Evolutionary conservation across 129 eudicot species (phyloP).

Genomic region (Lactuca sativa): DNA sequence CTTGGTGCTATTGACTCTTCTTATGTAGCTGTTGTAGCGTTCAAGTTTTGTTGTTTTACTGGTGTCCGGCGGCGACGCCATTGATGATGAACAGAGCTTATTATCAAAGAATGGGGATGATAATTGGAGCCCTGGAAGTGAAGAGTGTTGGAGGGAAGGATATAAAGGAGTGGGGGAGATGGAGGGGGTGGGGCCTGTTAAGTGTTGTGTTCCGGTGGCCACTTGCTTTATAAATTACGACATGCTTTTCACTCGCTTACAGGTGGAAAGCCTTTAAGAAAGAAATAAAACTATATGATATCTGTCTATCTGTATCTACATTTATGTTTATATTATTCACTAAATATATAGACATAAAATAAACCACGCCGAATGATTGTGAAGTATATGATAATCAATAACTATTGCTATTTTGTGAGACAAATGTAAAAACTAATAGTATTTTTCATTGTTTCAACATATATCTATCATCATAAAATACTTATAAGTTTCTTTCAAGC

Average conservation of each 20-base stretch:
- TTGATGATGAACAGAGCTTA: slow-evolving; percentile 20
- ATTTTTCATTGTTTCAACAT: too few species aligned
- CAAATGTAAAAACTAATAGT: neutral
- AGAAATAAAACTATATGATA: neutral
- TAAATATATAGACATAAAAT: neutral
- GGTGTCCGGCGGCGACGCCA: slow-evolving; percentile 63
- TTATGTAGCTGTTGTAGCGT: slow-evolving; percentile 80
- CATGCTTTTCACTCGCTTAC: slow-evolving; percentile 49
- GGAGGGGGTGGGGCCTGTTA: slow-evolving; percentile 5
- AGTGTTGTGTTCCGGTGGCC: slow-evolving; percentile 42
- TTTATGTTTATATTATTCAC: neutral
- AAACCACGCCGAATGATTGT: neutral
- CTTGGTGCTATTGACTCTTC: slow-evolving; percentile 77
- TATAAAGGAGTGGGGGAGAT: slow-evolving; percentile 28
- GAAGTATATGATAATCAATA: neutral
- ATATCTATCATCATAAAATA: too few species aligned
- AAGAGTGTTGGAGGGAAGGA: slow-evolving; percentile 25
- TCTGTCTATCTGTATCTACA: slow-evolving; percentile 23
- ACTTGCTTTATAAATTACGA: slow-evolving; percentile 45
- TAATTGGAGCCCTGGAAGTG: slow-evolving; percentile 40
- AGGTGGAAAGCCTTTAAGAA: slow-evolving; percentile 35
- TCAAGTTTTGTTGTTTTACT: slow-evolving; percentile 85
- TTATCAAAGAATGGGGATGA: slow-evolving; percentile 17
- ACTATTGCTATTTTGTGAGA: neutral
- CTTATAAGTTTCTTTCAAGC: neutral